A percentile compares a stretch with the other conserved stretches of the same genome.
Evolutionary conservation across 1,139 yeast genomes (phyloP).

Genomic region (Diutina siamensis): DNA sequence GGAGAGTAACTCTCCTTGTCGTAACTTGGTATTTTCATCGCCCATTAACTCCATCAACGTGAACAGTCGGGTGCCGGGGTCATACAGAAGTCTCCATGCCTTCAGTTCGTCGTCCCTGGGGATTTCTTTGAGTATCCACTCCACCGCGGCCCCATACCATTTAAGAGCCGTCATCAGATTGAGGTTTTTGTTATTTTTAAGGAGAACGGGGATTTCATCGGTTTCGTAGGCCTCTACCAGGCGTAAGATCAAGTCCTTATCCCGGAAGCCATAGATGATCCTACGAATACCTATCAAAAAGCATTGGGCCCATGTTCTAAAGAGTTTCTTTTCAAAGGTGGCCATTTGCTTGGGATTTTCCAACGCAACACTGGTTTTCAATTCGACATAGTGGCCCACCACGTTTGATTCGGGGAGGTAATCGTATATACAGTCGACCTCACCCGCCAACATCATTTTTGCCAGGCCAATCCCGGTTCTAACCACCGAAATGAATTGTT

Average conservation of each 20-base stretch:
- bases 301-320: constrained; percentile 87
- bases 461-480: constrained; percentile 73
- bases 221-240: constrained; percentile 68
- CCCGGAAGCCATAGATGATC: constrained; percentile 79
- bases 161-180: constrained; percentile 57
- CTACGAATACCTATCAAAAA: constrained; percentile 74
- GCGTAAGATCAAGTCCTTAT: constrained; percentile 49
- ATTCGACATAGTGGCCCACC: constrained; percentile 69
- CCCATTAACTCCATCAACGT: constrained; percentile 19
- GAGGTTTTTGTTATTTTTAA: constrained; percentile 34
- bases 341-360: constrained; percentile 39
- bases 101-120: constrained; percentile 32
- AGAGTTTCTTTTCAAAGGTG: constrained; percentile 61
- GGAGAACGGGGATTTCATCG: constrained; percentile 60
- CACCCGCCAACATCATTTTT: constrained; percentile 70
- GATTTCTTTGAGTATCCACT: constrained; percentile 55
- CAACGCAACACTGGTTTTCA: constrained; percentile 60
- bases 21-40: constrained; percentile 17
- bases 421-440: constrained; percentile 84
- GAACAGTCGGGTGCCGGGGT: constrained; percentile 22
- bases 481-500: constrained; percentile 69
- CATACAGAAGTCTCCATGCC: constrained; percentile 24
- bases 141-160: constrained; percentile 77
- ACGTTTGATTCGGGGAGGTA: constrained; percentile 51
- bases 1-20: constrained; percentile 33